Conservation (phyloP, 2,329 filamentous ascomycete species). For the Dactylellina parvicollis region DNA sequence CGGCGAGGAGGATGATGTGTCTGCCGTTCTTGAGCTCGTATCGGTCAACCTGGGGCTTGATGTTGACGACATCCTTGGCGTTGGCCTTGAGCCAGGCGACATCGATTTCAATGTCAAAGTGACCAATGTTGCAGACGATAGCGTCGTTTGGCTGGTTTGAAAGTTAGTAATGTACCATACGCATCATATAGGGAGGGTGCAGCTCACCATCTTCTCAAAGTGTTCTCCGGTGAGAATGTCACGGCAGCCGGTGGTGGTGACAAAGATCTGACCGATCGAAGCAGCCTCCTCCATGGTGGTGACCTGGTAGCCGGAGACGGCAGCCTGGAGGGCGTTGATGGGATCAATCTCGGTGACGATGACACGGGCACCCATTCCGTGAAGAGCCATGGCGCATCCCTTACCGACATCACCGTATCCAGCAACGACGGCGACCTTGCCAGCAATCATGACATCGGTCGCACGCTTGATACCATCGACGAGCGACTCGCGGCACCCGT, state of each 20-base stretch:
- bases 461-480: constrained; percentile 99
- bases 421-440: constrained; percentile 96
- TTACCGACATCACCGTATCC: constrained; percentile 99
- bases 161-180: background rate
- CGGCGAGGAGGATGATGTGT: constrained; percentile 97
- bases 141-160: constrained; percentile 81
- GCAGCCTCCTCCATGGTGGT: constrained; percentile 98
- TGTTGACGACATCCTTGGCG: constrained; percentile 90
- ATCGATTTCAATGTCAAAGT: constrained; percentile 99
- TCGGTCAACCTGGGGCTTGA: constrained; percentile 99
- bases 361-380: constrained; percentile 96
- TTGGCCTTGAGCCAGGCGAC: constrained; percentile 92
- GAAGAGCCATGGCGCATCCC: constrained; percentile 94
- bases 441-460: constrained; percentile 99
- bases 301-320: constrained; percentile 96
- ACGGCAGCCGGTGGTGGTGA: constrained; percentile 98
- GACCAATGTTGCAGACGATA: constrained; percentile 99
- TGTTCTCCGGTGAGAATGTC: constrained; percentile 92
- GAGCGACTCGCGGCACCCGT: constrained; percentile 98
- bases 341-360: constrained; percentile 97
- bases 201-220: constrained; percentile 81
- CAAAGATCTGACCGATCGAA: constrained; percentile 90
- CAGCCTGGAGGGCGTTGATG: constrained; percentile 99
- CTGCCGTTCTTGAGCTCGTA: constrained; percentile 92
- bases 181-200: background rate